Evolutionary conservation across 805 yeast species (phyloP), one percentile per base, ranked within the genome.

Genomic region (Pichia scutulata): DNA sequence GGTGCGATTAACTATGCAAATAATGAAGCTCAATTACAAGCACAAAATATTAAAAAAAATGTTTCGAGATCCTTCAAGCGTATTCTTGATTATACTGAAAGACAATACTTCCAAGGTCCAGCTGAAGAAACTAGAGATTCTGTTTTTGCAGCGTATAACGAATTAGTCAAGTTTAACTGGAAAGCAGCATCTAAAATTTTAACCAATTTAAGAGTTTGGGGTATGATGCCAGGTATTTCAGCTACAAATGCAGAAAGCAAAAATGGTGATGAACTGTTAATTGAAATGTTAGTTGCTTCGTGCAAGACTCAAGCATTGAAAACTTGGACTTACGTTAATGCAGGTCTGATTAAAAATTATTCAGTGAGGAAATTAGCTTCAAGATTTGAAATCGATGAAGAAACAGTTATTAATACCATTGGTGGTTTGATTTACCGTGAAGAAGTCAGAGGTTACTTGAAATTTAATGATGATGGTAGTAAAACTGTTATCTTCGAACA

Each of bases 71-170:
- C 96, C 26, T 89, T 93, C 75, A 84, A 92, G 70, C 82, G 95
- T 66, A 80, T 86, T 67, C 77, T 93, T 58, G 98, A 93, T 67
- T 86, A 84, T 73, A 89, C 87, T 64, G 97, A 90, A 66, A 85
- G 92, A 70, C 96, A 90, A 69, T 85, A 85, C 51, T 93, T 92
- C 76, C 88, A 89, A 55, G 99, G 98, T 42, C 99, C 99, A 44
- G 96, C 98, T 49, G 99, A 93, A 72, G 88, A 90, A 67, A 86
- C 95, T 43, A 84, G 95, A 63, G 99, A 93, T 68, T 87, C 80
- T 70, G 84, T 93, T 60, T 83, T 92, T 77, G 87, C 86, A 67
- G 96, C 97, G 45, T 95, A 97, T 41, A 83, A 83, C 70, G 81
- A 88, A 30, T 80, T 93, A 68, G 87, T 86, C 65, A 78, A 78